Evolutionary conservation across 371 early-diverging fungal genomes (phyloP).

Genomic region (Apophysomyces sp.): DNA sequence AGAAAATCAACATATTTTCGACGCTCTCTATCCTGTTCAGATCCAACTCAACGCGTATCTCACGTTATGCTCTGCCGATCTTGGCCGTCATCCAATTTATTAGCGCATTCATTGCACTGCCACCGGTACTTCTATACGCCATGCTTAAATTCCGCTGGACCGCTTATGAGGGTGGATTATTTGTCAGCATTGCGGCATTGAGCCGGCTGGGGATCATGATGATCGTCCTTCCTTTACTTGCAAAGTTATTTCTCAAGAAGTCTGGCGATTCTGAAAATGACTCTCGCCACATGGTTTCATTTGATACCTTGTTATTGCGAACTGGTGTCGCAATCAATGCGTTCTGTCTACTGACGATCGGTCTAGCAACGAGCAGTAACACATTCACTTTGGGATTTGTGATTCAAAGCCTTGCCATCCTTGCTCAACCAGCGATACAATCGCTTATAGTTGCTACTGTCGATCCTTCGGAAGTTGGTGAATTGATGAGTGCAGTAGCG

Average conservation of each 20-base stretch:
- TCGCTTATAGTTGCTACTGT: slow-evolving; percentile 46
- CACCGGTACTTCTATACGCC: slow-evolving; percentile 42
- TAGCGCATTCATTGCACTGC: slow-evolving; percentile 16
- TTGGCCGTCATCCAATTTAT: slow-evolving; percentile 30
- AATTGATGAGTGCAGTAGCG: slow-evolving; percentile 48
- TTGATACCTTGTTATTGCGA: slow-evolving; percentile 50
- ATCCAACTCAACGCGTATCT: slow-evolving; percentile 4
- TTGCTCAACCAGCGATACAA: slow-evolving; percentile 43
- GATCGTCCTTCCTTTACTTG: slow-evolving; percentile 27
- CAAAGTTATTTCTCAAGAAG: slow-evolving; percentile 18
- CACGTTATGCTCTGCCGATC: slow-evolving; percentile 23
- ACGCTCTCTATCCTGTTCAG: slow-evolving; percentile 26
- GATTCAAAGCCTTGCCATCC: slow-evolving; percentile 33
- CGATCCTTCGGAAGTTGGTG: slow-evolving; percentile 47
- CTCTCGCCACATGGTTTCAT: slow-evolving; percentile 10
- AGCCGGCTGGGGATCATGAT: slow-evolving; percentile 17
- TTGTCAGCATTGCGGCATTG: slow-evolving; percentile 25
- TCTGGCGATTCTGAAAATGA: background rate
- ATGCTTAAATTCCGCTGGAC: slow-evolving; percentile 49
- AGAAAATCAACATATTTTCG: slow-evolving; percentile 37
- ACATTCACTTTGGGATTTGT: slow-evolving; percentile 24
- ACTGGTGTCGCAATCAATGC: slow-evolving; percentile 35
- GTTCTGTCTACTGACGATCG: slow-evolving; percentile 28
- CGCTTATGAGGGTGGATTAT: slow-evolving; percentile 43
- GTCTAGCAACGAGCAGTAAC: slow-evolving; percentile 21